Evolutionary conservation across 768 basidiomycete genomes (phyloP).

Genomic region (Naganishia onofrii): DNA sequence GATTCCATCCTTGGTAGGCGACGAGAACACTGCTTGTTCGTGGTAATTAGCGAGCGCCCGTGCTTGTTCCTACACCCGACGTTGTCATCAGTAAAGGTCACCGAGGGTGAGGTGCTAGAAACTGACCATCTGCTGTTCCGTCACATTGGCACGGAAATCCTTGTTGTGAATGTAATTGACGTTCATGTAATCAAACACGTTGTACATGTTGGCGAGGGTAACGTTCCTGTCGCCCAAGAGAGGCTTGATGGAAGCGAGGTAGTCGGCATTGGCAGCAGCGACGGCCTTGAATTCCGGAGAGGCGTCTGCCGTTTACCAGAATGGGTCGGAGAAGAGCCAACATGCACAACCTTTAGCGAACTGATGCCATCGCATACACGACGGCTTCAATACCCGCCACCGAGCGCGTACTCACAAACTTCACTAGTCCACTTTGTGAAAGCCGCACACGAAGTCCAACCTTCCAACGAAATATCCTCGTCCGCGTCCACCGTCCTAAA

Average conservation of each 20-base stretch:
- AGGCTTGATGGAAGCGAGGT: conserved; percentile 32
- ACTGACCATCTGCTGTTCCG: conserved; percentile 26
- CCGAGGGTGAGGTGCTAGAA: not conserved
- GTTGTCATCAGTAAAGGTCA: not conserved
- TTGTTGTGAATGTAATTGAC: conserved; percentile 71
- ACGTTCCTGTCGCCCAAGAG: conserved; percentile 38
- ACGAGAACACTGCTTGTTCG: conserved; percentile 69
- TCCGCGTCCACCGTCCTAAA: conserved; percentile 62
- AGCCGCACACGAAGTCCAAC: conserved; percentile 62
- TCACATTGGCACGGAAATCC: conserved; percentile 63
- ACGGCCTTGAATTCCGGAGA: conserved; percentile 52
- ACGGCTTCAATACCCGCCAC: too few species aligned
- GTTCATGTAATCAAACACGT: conserved; percentile 71
- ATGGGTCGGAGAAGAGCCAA: too few species aligned
- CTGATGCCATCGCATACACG: too few species aligned
- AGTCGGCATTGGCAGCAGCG: conserved; percentile 25
- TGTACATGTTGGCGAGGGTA: conserved; percentile 40
- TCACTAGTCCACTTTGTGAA: conserved; percentile 50
- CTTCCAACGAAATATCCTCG: conserved; percentile 66
- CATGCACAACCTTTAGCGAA: too few species aligned
- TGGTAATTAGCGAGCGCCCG: conserved; percentile 75
- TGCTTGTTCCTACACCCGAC: conserved; percentile 61
- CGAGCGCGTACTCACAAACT: conserved; percentile 59
- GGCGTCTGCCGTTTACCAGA: conserved; percentile 45
- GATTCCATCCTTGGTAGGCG: conserved; percentile 61